Conservation (phyloP, 163 green algal genomes). For the Chlorella variabilis region DNA sequence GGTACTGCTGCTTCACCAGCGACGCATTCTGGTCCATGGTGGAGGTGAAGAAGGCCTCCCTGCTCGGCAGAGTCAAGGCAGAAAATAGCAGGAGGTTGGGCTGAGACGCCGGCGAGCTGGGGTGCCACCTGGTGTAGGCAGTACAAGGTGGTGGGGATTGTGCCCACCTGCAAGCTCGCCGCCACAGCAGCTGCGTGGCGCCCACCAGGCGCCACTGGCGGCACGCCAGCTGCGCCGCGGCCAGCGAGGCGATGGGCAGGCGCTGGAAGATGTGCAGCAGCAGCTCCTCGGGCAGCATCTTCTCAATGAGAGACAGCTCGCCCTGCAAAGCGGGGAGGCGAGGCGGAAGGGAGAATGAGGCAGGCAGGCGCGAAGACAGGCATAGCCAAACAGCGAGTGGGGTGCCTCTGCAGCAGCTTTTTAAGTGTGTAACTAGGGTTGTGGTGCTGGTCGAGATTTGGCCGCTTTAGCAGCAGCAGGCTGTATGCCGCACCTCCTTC, state of each 20-base stretch:
- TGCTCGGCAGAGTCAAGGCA: not conserved
- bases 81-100: too few relatives aligned
- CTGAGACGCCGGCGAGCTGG: too few relatives aligned
- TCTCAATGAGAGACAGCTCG: conserved; percentile 77
- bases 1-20: conserved; percentile 41
- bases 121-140: too few relatives aligned
- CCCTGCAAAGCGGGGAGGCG: conserved; percentile 19
- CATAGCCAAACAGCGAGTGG: too few relatives aligned
- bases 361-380: not conserved
- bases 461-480: too few relatives aligned
- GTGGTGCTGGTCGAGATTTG: too few relatives aligned
- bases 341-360: not conserved
- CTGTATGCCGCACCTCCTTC: too few relatives aligned
- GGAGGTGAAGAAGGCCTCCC: conserved; percentile 61
- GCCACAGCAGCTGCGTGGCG: conserved; percentile 64
- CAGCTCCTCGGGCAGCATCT: conserved; percentile 74
- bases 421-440: too few relatives aligned
- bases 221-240: conserved; percentile 69
- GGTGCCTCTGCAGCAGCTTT: too few relatives aligned
- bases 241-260: conserved; percentile 67
- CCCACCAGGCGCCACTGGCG: conserved; percentile 65
- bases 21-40: conserved; percentile 19
- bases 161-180: conserved; percentile 59
- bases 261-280: conserved; percentile 63
- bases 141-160: too few relatives aligned